Percentiles rank a stretch among this genome's conserved stretches.
These are phyloP conservation scores for Mucor indicus DNA, from an alignment of 371 early-diverging fungal genomes.

Conservation along the genomic window DNA sequence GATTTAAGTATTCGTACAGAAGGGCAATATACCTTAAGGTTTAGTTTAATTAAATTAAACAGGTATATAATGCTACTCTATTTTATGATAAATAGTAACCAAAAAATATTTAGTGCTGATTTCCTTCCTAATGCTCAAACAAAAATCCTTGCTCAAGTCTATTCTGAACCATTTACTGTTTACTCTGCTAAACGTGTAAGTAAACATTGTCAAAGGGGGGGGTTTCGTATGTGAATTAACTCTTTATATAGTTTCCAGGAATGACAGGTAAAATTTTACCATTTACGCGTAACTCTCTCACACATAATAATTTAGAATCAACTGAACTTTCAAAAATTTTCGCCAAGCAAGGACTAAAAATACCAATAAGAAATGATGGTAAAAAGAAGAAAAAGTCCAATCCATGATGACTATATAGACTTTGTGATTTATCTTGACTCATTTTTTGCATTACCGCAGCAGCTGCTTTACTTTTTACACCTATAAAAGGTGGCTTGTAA, in stretches of 20 bases:
- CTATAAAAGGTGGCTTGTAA: no score
- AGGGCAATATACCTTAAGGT: constrained; percentile 82
- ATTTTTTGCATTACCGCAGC: no score
- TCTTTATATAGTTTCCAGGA: constrained; percentile 46
- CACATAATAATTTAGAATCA: constrained; percentile 58
- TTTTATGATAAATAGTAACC: no score
- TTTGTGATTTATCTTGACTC: background rate
- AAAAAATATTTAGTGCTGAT: constrained; percentile 46
- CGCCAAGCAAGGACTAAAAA: constrained; percentile 90
- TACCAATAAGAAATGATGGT: constrained; percentile 86
- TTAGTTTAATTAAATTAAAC: constrained; percentile 50
- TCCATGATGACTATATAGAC: background rate
- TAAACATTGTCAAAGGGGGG: no score
- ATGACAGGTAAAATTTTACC: constrained; percentile 34
- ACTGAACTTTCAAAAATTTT: constrained; percentile 84
- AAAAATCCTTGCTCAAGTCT: constrained; percentile 53
- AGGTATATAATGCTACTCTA: no score
- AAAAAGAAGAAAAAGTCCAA: constrained; percentile 2
- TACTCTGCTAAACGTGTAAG: constrained; percentile 59
- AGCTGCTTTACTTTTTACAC: no score
- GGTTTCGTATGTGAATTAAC: no score
- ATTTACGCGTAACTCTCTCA: background rate
- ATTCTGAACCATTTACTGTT: constrained; percentile 56
- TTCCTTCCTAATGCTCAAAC: constrained; percentile 51
- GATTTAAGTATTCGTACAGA: constrained; percentile 89